Evolutionary conservation across 257 asterid genomes (phyloP), one percentile per base, ranked within the genome.

Genomic region (Verbascum thapsus): DNA sequence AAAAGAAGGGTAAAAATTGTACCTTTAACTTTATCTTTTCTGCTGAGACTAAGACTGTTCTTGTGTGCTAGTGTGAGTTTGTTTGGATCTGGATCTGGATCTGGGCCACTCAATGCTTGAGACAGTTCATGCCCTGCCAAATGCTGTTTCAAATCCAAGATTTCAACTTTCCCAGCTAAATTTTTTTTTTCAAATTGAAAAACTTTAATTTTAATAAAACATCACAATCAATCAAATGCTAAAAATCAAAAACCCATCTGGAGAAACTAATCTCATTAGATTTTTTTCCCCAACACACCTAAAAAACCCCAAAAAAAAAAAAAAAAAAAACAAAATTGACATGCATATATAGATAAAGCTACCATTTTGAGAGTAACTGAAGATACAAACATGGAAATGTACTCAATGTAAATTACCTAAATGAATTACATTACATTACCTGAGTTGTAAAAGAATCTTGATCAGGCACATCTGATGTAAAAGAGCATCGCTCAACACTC

Each of bases 401-500:
- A 26, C 5, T 26, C 3, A 26, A 26, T 26, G 32, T 26, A 26
- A 1, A 26, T 26, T 26, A 26, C 5, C 2, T 26, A 26, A 26
- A 26, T 26, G 32, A 26, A 5, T n/a, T n/a, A n/a, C n/a, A n/a
- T n/a, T n/a, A 26, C 58, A 47, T 77, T 81, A 85, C 95, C 52
- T 78, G 94, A 62, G 85, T 80, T 53, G 85, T 74, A 23, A 72
- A 61, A 42, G 86, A 81, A 22, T 82, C 83, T 52, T 78, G 91
- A 72, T 88, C 91, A 38, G 78, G 88, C n/a, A 66, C 77, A 73
- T 89, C 97, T 39, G 96, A 89, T 53, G 97, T 85, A 23, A 85
- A 87, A 64, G 97, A 94, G 76, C 95, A 85, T 59, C 97, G 95
- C 56, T 87, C 97, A 10, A 87, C 97, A 72, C 95, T 89, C 8